Evolutionary conservation across 148 eudicot genomes (phyloP).

Genomic region (Polygonum aviculare): DNA sequence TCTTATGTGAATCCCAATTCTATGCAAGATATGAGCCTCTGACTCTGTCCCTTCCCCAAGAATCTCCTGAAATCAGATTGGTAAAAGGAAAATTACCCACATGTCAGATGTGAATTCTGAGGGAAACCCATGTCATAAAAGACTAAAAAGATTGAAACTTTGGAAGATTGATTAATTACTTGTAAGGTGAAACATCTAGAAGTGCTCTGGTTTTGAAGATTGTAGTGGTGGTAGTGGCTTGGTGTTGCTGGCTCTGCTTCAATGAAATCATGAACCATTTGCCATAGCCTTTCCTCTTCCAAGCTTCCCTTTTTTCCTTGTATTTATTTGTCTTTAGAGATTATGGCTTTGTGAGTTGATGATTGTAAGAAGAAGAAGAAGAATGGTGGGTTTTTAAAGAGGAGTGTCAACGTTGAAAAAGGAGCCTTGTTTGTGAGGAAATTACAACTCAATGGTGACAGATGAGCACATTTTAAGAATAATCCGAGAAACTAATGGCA

Average conservation of each 20-base stretch:
- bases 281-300: conserved; percentile 35
- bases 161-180: conserved; percentile 16
- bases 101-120: not conserved
- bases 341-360: conserved; percentile 14
- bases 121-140: not conserved
- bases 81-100: not conserved
- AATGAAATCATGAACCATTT: conserved; percentile 52
- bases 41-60: conserved; percentile 12
- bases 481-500: not conserved
- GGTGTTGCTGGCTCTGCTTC: conserved; percentile 25
- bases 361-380: not conserved
- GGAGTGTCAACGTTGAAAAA: conserved; percentile 4
- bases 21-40: conserved; percentile 25
- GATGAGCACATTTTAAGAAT: conserved; percentile 25
- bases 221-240: conserved; percentile 6
- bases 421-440: conserved; percentile 6
- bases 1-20: conserved; percentile 21
- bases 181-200: conserved; percentile 20
- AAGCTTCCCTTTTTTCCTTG: conserved; percentile 27
- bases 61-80: not conserved
- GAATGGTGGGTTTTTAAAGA: not conserved
- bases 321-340: not conserved
- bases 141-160: not conserved
- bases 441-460: conserved; percentile 29
- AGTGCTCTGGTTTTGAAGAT: conserved; percentile 14